Conservation (phyloP, 1,139 yeast genomes). For the Sugiyamaella grinbergsii region DNA sequence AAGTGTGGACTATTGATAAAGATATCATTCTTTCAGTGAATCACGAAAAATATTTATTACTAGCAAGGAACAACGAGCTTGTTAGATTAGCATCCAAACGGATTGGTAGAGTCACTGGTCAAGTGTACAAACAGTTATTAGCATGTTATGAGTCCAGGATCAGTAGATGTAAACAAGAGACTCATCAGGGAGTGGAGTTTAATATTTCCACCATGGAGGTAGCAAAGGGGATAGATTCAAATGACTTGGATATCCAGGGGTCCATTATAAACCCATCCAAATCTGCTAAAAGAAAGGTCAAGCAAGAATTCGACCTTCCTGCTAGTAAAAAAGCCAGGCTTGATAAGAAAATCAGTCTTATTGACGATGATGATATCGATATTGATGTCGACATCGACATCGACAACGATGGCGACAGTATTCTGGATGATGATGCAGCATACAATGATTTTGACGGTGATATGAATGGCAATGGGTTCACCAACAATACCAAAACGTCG, state of each 20-base stretch:
- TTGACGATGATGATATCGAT: constrained; percentile 35
- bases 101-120: constrained; percentile 68
- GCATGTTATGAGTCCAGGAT: constrained; percentile 53
- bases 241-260: constrained; percentile 35
- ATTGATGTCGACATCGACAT: constrained; percentile 32
- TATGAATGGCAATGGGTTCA: constrained; percentile 47
- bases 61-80: constrained; percentile 65
- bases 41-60: constrained; percentile 65
- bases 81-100: constrained; percentile 64
- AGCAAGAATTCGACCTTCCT: constrained; percentile 21
- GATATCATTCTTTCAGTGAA: constrained; percentile 61
- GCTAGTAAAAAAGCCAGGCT: constrained; percentile 28
- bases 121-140: constrained; percentile 64
- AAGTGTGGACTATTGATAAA: constrained; percentile 31
- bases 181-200: constrained; percentile 35
- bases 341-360: constrained; percentile 34
- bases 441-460: constrained; percentile 38
- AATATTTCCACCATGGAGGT: constrained; percentile 42
- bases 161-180: constrained; percentile 35
- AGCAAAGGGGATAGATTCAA: constrained; percentile 34
- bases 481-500: constrained; percentile 46
- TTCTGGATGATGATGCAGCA: constrained; percentile 36
- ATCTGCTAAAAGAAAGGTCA: constrained; percentile 20
- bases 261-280: constrained; percentile 26
- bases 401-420: constrained; percentile 14